Percentiles rank a stretch among this genome's conserved stretches.
Evolutionary conservation across 257 asterid genomes (phyloP).

Genomic region (Plantago major): DNA sequence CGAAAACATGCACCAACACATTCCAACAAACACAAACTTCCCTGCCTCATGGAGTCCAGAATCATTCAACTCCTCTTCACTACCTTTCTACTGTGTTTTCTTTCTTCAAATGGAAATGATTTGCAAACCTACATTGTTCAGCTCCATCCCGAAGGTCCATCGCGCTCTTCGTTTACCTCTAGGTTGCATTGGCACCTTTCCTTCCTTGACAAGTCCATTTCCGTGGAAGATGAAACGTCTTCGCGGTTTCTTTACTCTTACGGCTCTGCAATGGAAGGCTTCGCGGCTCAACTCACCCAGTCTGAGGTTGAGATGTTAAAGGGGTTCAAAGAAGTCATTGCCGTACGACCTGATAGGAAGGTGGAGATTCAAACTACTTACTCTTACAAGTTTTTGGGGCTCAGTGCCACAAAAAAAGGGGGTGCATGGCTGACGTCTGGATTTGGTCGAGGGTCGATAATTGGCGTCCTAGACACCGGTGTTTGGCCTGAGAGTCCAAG

Average conservation of each 20-base stretch:
- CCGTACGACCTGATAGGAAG: constrained; percentile 62
- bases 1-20: constrained; percentile 31
- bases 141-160: constrained; percentile 55
- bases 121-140: constrained; percentile 76
- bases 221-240: constrained; percentile 34
- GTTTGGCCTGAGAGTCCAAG: constrained; percentile 93
- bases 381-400: constrained; percentile 76
- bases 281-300: constrained; percentile 63
- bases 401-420: constrained; percentile 30
- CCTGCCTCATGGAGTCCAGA: constrained; percentile 34
- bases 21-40: constrained; percentile 4
- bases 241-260: constrained; percentile 78
- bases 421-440: constrained; percentile 65
- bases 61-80: constrained; percentile 22
- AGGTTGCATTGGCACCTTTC: constrained; percentile 81
- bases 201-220: constrained; percentile 43
- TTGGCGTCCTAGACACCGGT: constrained; percentile 85
- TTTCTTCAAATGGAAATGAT: constrained; percentile 34
- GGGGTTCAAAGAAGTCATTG: constrained; percentile 42
- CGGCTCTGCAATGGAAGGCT: constrained; percentile 72
- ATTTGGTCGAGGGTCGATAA: constrained; percentile 71
- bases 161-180: constrained; percentile 43
- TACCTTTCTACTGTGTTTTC: constrained; percentile 24
- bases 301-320: constrained; percentile 39
- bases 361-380: constrained; percentile 69